Evolutionary conservation across 495 filamentous ascomycete genomes (phyloP).

Genomic region (Pseudevernia furfuracea): DNA sequence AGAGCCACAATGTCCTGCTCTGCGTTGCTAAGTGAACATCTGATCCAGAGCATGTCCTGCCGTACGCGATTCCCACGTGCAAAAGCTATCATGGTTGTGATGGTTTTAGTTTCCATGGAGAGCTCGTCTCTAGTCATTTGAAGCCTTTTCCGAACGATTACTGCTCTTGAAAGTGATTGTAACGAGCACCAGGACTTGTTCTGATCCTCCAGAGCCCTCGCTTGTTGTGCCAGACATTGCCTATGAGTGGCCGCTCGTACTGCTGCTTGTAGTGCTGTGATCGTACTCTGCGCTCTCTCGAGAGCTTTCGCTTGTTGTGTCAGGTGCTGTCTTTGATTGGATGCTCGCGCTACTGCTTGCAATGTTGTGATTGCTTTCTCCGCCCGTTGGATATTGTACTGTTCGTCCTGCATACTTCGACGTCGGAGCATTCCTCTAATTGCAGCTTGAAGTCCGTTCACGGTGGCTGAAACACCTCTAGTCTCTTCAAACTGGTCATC

Average conservation of each 20-base stretch:
- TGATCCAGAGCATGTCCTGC: constrained; percentile 32
- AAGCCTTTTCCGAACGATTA: constrained; percentile 37
- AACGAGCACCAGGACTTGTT: constrained; percentile 39
- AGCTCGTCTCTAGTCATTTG: constrained; percentile 31
- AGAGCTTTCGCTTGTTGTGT: constrained; percentile 26
- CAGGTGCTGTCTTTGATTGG: constrained; percentile 15
- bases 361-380: constrained; percentile 28
- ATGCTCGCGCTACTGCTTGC: constrained; percentile 34
- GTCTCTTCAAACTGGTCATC: constrained; percentile 42
- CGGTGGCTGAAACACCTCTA: constrained; percentile 38
- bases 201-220: constrained; percentile 35
- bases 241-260: constrained; percentile 21
- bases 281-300: constrained; percentile 17
- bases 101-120: constrained; percentile 34
- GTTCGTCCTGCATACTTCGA: constrained; percentile 28
- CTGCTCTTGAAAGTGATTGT: constrained; percentile 45
- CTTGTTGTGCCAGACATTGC: constrained; percentile 16
- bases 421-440: constrained; percentile 48
- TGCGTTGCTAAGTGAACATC: constrained; percentile 30
- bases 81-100: constrained; percentile 40
- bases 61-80: constrained; percentile 39
- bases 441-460: constrained; percentile 64
- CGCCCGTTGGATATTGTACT: constrained; percentile 29
- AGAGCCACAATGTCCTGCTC: constrained; percentile 36
- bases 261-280: constrained; percentile 38